phyloP scores from a whole-genome alignment of 768 basidiomycete genomes.

The Lentinula boryana region DNA sequence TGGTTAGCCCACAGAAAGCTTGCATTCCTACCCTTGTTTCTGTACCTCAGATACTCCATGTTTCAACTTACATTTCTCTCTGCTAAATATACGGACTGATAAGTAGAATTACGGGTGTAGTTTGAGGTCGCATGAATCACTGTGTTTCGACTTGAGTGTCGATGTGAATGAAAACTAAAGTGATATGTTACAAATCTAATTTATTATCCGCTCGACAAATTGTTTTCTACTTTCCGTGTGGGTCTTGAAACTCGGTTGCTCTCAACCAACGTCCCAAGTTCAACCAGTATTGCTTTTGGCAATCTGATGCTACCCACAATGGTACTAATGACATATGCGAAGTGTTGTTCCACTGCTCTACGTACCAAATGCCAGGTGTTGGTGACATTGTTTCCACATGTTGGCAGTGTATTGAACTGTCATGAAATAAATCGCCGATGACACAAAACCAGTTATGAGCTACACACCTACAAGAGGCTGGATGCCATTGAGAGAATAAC shows the following conservation, averaged over 20 bases:
- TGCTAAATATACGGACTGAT: too few species aligned
- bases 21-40: too few species aligned
- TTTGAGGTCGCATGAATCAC: too few species aligned
- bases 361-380: constrained; percentile 37
- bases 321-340: constrained; percentile 37
- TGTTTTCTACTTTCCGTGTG: too few species aligned
- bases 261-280: constrained; percentile 31
- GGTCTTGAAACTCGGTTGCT: constrained; percentile 22
- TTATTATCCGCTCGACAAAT: too few species aligned
- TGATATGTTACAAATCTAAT: too few species aligned
- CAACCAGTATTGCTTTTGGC: constrained; percentile 35
- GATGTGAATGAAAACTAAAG: too few species aligned
- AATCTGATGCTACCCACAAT: constrained; percentile 25
- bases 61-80: too few species aligned
- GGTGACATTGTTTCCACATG: constrained; percentile 3
- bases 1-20: too few species aligned
- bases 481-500: constrained; percentile 46
- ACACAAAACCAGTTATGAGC: not conserved
- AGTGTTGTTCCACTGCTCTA: constrained; percentile 24
- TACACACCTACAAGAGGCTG: constrained; percentile 34
- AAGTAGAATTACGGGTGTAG: too few species aligned
- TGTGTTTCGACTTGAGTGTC: too few species aligned
- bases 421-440: not conserved
- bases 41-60: too few species aligned
- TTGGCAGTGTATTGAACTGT: constrained; percentile 6